These are phyloP conservation scores for Cetradonia linearis DNA, from an alignment of 495 filamentous ascomycete genomes.

Conservation along the genomic window DNA sequence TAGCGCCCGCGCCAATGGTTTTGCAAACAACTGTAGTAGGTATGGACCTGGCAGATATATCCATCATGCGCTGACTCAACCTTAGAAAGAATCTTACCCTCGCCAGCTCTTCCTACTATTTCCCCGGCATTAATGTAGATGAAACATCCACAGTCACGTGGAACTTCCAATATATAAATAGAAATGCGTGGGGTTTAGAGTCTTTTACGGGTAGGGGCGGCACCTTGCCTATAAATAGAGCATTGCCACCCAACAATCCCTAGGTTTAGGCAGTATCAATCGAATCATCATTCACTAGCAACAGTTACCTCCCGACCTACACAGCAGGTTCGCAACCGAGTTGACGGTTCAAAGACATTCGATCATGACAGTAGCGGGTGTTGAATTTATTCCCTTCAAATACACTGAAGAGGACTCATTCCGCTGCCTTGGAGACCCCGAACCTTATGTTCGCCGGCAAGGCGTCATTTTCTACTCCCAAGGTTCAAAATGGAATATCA, in stretches of 20 bases:
- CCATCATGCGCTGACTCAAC: not conserved
- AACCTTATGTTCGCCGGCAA: too few species aligned
- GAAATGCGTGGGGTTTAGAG: constrained; percentile 2
- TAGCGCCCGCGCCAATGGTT: too few species aligned
- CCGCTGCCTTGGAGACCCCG: too few species aligned
- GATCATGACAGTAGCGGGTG: not conserved
- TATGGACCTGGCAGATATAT: not conserved
- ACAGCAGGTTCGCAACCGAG: not conserved
- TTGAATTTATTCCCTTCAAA: not conserved
- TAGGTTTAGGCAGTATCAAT: not conserved
- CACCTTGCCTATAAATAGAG: too few species aligned
- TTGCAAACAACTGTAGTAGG: too few species aligned
- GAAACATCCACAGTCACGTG: not conserved
- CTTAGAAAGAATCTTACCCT: not conserved
- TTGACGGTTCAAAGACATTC: not conserved
- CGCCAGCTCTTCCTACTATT: constrained; percentile 1
- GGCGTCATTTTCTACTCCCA: too few species aligned
- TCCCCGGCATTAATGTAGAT: not conserved
- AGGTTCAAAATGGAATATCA: too few species aligned
- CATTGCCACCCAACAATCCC: not conserved
- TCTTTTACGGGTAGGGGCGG: not conserved
- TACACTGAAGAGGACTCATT: not conserved
- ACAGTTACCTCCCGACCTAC: not conserved
- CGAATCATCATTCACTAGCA: not conserved
- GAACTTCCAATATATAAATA: constrained; percentile 2